Conservation (phyloP, 352 stramenopile species). For the Pythium dissotocum region DNA sequence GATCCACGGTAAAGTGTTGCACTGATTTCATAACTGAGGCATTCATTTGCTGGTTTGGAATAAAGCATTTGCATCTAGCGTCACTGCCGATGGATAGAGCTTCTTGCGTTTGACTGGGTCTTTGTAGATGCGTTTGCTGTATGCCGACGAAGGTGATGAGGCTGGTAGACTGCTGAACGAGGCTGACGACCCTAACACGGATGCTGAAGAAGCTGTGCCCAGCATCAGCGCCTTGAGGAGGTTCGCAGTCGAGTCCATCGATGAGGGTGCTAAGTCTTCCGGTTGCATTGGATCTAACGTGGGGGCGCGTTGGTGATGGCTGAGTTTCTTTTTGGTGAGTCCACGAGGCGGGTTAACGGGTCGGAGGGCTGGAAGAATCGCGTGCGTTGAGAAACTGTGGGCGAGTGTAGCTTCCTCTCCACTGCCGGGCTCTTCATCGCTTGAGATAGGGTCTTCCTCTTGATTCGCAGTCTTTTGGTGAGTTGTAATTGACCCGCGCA, state of each 20-base stretch:
- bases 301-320: constrained; percentile 4
- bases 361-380: constrained; percentile 24
- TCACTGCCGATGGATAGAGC: constrained; percentile 29
- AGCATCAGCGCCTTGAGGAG: constrained; percentile 36
- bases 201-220: constrained; percentile 21
- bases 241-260: constrained; percentile 31
- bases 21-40: constrained; percentile 4
- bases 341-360: background rate
- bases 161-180: constrained; percentile 5
- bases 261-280: background rate
- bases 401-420: background rate
- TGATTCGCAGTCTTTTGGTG: constrained; percentile 25
- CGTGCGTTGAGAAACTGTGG: constrained; percentile 16
- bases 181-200: constrained; percentile 15
- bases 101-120: constrained; percentile 24
- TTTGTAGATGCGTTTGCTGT: constrained; percentile 8
- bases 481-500: constrained; percentile 20
- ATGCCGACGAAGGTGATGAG: background rate
- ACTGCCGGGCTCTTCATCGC: background rate
- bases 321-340: background rate
- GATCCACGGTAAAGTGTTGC: constrained; percentile 71
- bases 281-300: background rate
- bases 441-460: background rate
- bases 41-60: constrained; percentile 9
- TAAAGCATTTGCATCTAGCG: constrained; percentile 27